Evolutionary conservation across 75 land plant genomes (phyloP).

Genomic region (Isoetes taiwanensis): DNA sequence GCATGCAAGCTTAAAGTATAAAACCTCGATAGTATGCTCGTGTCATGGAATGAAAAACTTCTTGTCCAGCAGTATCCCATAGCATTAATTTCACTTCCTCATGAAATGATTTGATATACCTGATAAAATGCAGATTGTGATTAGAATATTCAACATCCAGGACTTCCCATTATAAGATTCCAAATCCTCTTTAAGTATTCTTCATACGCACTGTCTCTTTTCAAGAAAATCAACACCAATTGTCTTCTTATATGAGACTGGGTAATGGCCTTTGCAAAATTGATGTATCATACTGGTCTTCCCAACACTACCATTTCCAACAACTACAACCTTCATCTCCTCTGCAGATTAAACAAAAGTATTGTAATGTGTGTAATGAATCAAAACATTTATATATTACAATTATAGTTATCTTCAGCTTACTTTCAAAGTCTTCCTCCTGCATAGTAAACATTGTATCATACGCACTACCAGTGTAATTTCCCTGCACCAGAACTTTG

Average conservation of each 20-base stretch:
- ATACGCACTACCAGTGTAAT: too few relatives aligned
- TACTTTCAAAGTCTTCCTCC: conserved; percentile 35
- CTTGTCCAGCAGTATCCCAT: conserved; percentile 22
- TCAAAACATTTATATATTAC: background rate
- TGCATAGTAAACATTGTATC: conserved; percentile 30
- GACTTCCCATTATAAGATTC: background rate
- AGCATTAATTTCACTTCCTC: conserved; percentile 35
- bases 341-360: conserved; percentile 11
- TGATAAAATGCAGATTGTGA: conserved; percentile 4
- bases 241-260: conserved; percentile 25
- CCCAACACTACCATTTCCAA: conserved; percentile 33
- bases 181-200: background rate
- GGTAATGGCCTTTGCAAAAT: conserved; percentile 25
- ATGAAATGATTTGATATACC: conserved; percentile 18
- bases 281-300: conserved; percentile 34
- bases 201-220: conserved; percentile 18
- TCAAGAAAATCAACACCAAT: conserved; percentile 36
- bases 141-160: background rate
- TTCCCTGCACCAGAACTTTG: too few relatives aligned
- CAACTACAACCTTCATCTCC: conserved; percentile 32
- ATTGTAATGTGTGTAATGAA: background rate
- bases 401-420: conserved; percentile 1
- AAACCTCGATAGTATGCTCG: conserved; percentile 25
- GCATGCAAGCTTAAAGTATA: too few relatives aligned
- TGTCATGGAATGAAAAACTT: conserved; percentile 27